phyloP scores from a whole-genome alignment of 1,284 basidiomycete genomes.

The Inonotus hispidus region DNA sequence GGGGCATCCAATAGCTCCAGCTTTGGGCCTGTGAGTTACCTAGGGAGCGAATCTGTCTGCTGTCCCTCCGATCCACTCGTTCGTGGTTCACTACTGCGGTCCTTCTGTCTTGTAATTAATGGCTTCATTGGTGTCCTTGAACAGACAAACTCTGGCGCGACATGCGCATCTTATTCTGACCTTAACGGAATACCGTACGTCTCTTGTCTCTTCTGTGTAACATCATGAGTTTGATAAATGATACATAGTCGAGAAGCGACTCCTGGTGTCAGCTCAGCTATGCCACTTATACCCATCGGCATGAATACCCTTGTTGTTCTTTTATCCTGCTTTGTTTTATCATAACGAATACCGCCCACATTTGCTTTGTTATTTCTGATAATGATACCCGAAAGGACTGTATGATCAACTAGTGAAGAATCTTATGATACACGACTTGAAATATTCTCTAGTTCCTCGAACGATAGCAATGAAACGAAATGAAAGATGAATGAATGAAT shows the following conservation, averaged over 20 bases:
- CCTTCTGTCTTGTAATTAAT: not conserved
- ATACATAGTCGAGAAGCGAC: conserved; percentile 7
- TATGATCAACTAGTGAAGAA: not conserved
- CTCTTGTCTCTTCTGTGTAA: too few relatives aligned
- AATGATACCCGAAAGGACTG: not conserved
- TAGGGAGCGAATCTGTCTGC: conserved; percentile 52
- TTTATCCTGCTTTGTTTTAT: not conserved
- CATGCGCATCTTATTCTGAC: conserved; percentile 71
- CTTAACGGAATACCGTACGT: conserved; percentile 35
- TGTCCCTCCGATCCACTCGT: conserved; percentile 66
- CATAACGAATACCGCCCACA: not conserved
- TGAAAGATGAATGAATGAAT: not conserved
- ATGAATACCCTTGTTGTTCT: not conserved
- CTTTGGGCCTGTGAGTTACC: conserved; percentile 53
- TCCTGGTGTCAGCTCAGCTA: conserved; percentile 10
- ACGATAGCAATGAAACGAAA: not conserved
- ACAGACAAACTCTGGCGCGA: conserved; percentile 44
- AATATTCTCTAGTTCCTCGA: not conserved
- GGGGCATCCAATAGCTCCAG: conserved; percentile 55
- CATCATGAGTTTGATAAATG: not conserved
- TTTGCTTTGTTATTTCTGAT: not conserved
- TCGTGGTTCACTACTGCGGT: conserved; percentile 21
- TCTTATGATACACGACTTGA: not conserved
- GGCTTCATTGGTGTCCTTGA: conserved; percentile 3
- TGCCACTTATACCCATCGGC: not conserved